Conservation (phyloP, 75 land plant genomes). For the Gnetum montanum region DNA sequence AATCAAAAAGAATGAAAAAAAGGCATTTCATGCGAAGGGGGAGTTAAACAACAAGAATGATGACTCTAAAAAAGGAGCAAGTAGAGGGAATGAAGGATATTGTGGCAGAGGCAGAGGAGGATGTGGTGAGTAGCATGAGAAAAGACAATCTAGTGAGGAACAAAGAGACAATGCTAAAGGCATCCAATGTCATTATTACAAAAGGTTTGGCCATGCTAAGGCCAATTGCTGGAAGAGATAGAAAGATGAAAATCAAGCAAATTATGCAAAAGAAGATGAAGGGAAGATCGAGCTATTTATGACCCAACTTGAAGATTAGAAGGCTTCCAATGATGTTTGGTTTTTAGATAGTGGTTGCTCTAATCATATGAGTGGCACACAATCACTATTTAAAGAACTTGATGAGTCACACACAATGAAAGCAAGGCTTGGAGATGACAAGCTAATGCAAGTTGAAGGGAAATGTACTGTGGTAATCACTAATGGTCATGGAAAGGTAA, state of each 20-base stretch:
- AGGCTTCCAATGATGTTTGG: slow-evolving; percentile 14
- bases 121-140: slow-evolving; percentile 2
- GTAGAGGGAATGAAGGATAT: background rate
- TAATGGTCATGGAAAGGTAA: background rate
- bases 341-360: slow-evolving; percentile 13
- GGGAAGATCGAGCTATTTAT: background rate
- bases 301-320: no score
- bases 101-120: slow-evolving; percentile 9
- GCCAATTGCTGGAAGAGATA: slow-evolving; percentile 3
- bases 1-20: background rate
- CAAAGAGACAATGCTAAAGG: background rate
- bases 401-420: slow-evolving; percentile 8
- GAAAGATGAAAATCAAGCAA: background rate
- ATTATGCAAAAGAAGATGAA: background rate
- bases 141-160: background rate
- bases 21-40: background rate
- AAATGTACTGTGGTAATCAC: background rate
- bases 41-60: background rate
- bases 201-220: background rate
- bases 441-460: slow-evolving; percentile 6
- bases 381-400: slow-evolving; percentile 6
- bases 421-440: slow-evolving; percentile 10
- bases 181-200: slow-evolving; percentile 4
- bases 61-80: background rate
- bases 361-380: slow-evolving; percentile 15